These are phyloP conservation scores for Kernera saxatilis DNA, from an alignment of 345 rosid species.

Conservation along the genomic window DNA sequence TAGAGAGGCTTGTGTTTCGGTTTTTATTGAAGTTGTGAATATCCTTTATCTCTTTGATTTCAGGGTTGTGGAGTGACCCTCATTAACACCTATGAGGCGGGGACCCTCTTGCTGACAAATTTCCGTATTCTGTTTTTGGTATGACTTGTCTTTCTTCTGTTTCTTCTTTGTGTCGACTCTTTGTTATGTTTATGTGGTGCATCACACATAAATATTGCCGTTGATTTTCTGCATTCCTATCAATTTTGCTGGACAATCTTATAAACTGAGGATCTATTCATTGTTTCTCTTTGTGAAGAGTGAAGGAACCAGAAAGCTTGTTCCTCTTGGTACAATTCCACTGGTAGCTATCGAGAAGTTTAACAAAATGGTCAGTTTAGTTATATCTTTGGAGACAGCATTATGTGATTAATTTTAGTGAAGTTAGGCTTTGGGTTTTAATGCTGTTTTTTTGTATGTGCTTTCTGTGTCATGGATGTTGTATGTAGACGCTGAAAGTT, in stretches of 20 bases:
- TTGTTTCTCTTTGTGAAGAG: constrained; percentile 45
- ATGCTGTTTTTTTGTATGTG: not conserved
- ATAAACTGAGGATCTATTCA: not conserved
- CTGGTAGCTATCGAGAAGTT: constrained; percentile 86
- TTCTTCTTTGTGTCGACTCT: not conserved
- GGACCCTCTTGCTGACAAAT: constrained; percentile 80
- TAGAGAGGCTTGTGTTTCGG: not conserved
- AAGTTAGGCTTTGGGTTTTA: constrained; percentile 3
- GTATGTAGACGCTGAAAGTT: constrained; percentile 56
- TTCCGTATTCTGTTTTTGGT: constrained; percentile 93
- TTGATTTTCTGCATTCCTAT: not conserved
- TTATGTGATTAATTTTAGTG: constrained; percentile 4
- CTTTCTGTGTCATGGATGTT: constrained; percentile 7
- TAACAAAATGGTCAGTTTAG: constrained; percentile 68
- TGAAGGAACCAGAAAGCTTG: constrained; percentile 66
- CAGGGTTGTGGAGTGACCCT: constrained; percentile 87
- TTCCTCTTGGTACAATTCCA: constrained; percentile 82
- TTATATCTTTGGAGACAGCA: not conserved
- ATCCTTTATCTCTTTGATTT: constrained; percentile 24
- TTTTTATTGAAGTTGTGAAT: not conserved
- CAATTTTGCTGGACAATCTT: not conserved
- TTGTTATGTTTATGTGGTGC: not conserved
- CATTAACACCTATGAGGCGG: constrained; percentile 76
- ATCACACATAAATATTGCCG: not conserved
- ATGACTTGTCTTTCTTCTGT: constrained; percentile 26